Percentiles rank a stretch among this genome's conserved stretches.
Evolutionary conservation across 2,329 filamentous ascomycete species (phyloP).

Genomic region (Thermomyces lanuginosus): DNA sequence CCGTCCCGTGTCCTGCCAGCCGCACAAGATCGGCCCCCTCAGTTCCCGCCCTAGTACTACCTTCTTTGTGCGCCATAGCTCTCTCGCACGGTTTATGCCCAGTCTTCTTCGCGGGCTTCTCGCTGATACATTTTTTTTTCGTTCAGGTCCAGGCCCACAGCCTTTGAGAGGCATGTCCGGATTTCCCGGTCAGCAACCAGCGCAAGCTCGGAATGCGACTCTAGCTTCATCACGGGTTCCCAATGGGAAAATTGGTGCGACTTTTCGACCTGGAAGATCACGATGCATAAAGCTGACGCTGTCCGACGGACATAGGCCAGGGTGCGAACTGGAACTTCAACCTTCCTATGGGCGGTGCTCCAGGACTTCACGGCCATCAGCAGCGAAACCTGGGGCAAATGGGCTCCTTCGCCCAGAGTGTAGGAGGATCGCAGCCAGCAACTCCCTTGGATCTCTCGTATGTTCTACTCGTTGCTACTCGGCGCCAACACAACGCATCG

Average conservation of each 20-base stretch:
- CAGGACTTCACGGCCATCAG: constrained; percentile 35
- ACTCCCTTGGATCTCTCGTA: constrained; percentile 42
- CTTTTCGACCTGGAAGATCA: background rate
- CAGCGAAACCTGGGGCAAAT: constrained; percentile 35
- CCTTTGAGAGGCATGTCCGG: constrained; percentile 37
- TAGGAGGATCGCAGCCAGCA: constrained; percentile 37
- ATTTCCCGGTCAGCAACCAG: constrained; percentile 37
- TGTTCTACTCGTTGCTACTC: constrained; percentile 17
- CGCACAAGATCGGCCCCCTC: too few species aligned
- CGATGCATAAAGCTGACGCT: constrained; percentile 1
- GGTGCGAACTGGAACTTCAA: constrained; percentile 44
- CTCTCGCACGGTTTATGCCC: background rate
- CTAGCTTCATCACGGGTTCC: constrained; percentile 34
- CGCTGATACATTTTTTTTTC: background rate
- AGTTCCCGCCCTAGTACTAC: too few species aligned
- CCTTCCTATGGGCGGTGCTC: constrained; percentile 36
- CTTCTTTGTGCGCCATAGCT: too few species aligned
- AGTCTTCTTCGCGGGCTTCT: background rate
- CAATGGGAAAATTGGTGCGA: constrained; percentile 39
- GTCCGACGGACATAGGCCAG: constrained; percentile 2
- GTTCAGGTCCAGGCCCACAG: constrained; percentile 33
- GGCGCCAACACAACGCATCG: background rate
- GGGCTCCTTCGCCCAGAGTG: constrained; percentile 41
- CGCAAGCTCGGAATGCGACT: constrained; percentile 31
- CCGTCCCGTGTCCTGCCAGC: too few species aligned